Evolutionary conservation across 331 rosid genomes (phyloP), one percentile per base, ranked within the genome.

Genomic region (Stylosanthes scabra): DNA sequence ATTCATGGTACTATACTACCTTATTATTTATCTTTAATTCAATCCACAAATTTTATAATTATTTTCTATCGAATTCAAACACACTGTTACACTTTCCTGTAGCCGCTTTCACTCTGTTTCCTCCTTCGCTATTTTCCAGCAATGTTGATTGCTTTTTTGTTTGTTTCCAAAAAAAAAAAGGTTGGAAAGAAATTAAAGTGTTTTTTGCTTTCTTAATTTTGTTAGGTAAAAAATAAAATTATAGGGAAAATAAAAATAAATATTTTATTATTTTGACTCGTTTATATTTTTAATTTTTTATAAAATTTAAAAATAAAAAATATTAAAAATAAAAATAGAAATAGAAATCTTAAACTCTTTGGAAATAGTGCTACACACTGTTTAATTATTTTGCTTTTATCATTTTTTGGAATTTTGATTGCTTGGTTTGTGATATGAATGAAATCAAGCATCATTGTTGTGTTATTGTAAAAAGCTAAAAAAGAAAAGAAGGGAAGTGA

Each of bases 381-480:
- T n/a, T 55, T 45, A 63, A 63, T 63, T 12, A 41, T 72, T 74
- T 64, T 64, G 57, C 31, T 49, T 37, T 76, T 55, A 20, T 67
- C 74, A 46, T 76, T 59, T 68, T 68, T 68, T 42, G 46, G 39
- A 34, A 42, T 42, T n/a, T 13, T 71, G 40, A 63, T 58, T 61
- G 45, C 29, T 65, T 55, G 42, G 50, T 59, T 72, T 72, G 25
- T 70, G 61, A 62, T 67, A 13, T 78, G 39, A 7, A 6, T 25
- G 3, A 58, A 34, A 34, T 34, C 39, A 3, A 72, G 31, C 69
- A 78, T 74, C 6, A 34, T 34, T 34, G 4, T 34, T 34, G 39
- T 34, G 39, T 34, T 34, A 74, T 74, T 80, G 56, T 3, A 46
- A 80, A 74, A 76, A 58, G n/a, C n/a, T n/a, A n/a, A 66, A 66